Evolutionary conservation across 2,329 filamentous ascomycete genomes (phyloP).

Genomic region (Tympanopsis confertula): DNA sequence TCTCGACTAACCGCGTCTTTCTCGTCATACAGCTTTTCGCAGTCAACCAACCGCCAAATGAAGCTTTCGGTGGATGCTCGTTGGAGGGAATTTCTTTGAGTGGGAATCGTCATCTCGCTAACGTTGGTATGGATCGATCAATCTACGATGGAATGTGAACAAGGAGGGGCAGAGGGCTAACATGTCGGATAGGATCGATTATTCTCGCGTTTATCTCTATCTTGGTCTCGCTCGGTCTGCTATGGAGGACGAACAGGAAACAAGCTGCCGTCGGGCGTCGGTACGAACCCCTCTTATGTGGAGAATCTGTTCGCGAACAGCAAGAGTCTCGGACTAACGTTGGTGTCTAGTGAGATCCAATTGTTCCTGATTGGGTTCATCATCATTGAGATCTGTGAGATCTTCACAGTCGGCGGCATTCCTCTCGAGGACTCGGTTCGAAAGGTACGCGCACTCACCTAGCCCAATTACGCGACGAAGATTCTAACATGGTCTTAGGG

Average conservation of each 20-base stretch:
- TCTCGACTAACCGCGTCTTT: too few relatives aligned
- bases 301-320: too few relatives aligned
- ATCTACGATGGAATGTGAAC: too few relatives aligned
- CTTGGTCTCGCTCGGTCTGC: slow-evolving; percentile 47
- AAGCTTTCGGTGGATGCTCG: slow-evolving; percentile 58
- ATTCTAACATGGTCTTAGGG: too few relatives aligned
- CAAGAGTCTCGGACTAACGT: slow-evolving; percentile 4
- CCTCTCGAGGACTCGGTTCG: slow-evolving; percentile 61
- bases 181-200: slow-evolving; percentile 71
- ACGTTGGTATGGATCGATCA: slow-evolving; percentile 41
- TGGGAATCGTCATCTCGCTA: slow-evolving; percentile 57
- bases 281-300: too few relatives aligned
- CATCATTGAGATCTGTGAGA: slow-evolving; percentile 83
- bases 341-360: slow-evolving; percentile 78
- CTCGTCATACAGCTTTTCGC: slow-evolving; percentile 56
- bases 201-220: slow-evolving; percentile 72
- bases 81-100: slow-evolving; percentile 59
- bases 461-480: too few relatives aligned
- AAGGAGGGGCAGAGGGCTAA: too few relatives aligned
- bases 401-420: slow-evolving; percentile 88
- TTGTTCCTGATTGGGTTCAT: slow-evolving; percentile 80
- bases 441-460: slow-evolving; percentile 43
- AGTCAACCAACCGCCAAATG: slow-evolving; percentile 41
- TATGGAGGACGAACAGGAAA: slow-evolving; percentile 78
- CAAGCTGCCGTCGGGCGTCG: slow-evolving; percentile 86